Base-by-base conservation (phyloP, 1,284 basidiomycete genomes). In the Rhodofomes roseus region DNA sequence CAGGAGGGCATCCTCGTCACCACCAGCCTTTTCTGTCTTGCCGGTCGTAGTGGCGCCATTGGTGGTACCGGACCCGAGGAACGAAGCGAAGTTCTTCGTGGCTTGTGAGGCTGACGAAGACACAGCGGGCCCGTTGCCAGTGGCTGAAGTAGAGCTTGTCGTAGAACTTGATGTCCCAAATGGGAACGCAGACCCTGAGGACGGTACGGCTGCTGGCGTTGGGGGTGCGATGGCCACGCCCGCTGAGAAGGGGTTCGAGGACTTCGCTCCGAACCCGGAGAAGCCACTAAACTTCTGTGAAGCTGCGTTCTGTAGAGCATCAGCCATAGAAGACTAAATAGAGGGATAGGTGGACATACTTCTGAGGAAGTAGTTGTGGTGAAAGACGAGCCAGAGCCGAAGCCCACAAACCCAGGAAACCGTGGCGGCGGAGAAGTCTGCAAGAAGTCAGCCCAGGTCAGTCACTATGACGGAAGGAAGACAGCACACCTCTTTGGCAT, bases 281-380 rank as follows among this genome's bases (percentile, higher is more conserved):
- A 85, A 85, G 0, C 75, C 76, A 41, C 65, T 68, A 63, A 81
- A 82, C 65, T 78, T 83, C 31, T 65, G 62, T 29, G 61, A 57
- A 39, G 29, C 48, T 16, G 12, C 16, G 9, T 25, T 6, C 48
- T 58, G 43, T 20, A 31, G 14, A 22, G 22, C 11, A 22, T 55
- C 44, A 50, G 55, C 20, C 22, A 27, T 34, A 31, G 8, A 34
- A 56, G 14, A n/a, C 34, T 29, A 18, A 5, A 7, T 8, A 39
- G 34, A 12, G 37, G 16, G 7, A 25, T 22, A 4, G 22, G 22
- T 1, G 31, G 20, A n/a, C 23, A 18, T 37, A 56, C 41, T 29
- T 56, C 46, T 20, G 48, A 22, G 44, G 29, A 25, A 9, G 25
- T 9, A 57, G 56, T 6, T 11, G 51, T 31, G 20, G 31, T 11